A percentile compares a stretch with the other conserved stretches of the same genome.
These are phyloP conservation scores for Arabidopsis lyrata DNA, from an alignment of 441 rosid genomes.

Conservation along the genomic window DNA sequence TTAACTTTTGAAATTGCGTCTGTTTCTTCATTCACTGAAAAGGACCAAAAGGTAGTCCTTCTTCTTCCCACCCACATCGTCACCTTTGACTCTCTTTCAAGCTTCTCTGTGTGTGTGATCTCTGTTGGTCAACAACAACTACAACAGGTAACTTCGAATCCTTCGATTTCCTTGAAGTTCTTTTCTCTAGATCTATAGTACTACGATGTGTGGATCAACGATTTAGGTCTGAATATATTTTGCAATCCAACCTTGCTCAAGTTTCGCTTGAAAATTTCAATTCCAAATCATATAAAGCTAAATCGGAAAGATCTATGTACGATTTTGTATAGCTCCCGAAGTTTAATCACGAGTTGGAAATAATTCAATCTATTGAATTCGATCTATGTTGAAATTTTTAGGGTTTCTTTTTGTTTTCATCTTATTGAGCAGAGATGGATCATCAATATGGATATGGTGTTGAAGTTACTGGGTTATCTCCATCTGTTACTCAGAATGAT, in stretches of 20 bases:
- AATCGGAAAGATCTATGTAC: not conserved
- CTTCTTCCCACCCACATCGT: constrained; percentile 8
- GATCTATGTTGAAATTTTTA: constrained; percentile 1
- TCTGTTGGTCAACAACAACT: constrained; percentile 30
- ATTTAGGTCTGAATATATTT: not conserved
- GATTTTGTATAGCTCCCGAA: constrained; percentile 6
- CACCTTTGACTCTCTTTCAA: constrained; percentile 26
- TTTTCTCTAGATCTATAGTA: not conserved
- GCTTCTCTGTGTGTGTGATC: not conserved
- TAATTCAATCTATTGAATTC: not conserved
- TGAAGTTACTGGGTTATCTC: constrained; percentile 78
- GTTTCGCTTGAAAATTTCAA: constrained; percentile 10
- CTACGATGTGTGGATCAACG: not conserved
- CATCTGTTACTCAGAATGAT: constrained; percentile 68
- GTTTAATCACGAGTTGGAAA: constrained; percentile 18
- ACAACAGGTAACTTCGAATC: constrained; percentile 31
- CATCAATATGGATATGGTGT: constrained; percentile 55
- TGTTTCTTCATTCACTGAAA: not conserved
- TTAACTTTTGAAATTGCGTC: not conserved
- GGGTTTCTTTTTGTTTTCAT: constrained; percentile 7
- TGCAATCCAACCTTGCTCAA: constrained; percentile 3
- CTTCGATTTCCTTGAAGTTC: not conserved
- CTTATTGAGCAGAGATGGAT: constrained; percentile 46
- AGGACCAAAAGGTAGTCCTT: constrained; percentile 27
- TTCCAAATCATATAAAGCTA: constrained; percentile 1